Conservation (phyloP, 1,139 yeast genomes). For the Yamadazyma diospyri region DNA sequence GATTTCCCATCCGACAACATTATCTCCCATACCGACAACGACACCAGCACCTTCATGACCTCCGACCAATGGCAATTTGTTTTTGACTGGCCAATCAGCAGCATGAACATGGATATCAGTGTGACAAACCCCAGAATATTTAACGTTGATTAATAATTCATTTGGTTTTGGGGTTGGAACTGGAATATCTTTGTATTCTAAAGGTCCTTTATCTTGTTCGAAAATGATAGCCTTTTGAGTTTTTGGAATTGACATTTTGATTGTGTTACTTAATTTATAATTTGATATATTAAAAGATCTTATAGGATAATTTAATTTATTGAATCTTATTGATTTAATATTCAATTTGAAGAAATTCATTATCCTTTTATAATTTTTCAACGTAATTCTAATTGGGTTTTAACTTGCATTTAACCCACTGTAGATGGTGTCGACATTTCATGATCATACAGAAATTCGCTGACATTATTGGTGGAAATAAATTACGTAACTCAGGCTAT, state of each 20-base stretch:
- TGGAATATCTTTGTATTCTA: conserved; percentile 58
- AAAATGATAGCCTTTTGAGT: conserved; percentile 40
- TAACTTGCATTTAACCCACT: conserved; percentile 5
- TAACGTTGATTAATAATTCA: conserved; percentile 63
- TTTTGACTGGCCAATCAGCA: conserved; percentile 69
- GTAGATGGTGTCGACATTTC: conserved; percentile 3
- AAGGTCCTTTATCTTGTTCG: conserved; percentile 39
- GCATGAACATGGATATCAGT: conserved; percentile 80
- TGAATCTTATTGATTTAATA: conserved; percentile 1
- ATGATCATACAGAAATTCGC: background rate
- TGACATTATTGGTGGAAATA: background rate
- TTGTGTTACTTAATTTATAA: conserved; percentile 6
- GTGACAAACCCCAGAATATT: conserved; percentile 78
- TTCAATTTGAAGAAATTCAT: conserved; percentile 2
- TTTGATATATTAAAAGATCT: background rate
- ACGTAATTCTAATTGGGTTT: background rate
- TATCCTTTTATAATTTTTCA: conserved; percentile 7
- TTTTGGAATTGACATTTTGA: conserved; percentile 27
- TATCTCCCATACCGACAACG: conserved; percentile 66
- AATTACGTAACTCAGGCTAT: background rate
- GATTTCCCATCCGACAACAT: conserved; percentile 62
- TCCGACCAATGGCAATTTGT: conserved; percentile 70
- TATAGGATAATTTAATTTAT: conserved; percentile 1
- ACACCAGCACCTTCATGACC: conserved; percentile 87
- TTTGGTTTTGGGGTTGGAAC: conserved; percentile 68